Evolutionary conservation across 106 monocot species (phyloP), one percentile per base, ranked within the genome.

Genomic region (Vanilla planifolia): DNA sequence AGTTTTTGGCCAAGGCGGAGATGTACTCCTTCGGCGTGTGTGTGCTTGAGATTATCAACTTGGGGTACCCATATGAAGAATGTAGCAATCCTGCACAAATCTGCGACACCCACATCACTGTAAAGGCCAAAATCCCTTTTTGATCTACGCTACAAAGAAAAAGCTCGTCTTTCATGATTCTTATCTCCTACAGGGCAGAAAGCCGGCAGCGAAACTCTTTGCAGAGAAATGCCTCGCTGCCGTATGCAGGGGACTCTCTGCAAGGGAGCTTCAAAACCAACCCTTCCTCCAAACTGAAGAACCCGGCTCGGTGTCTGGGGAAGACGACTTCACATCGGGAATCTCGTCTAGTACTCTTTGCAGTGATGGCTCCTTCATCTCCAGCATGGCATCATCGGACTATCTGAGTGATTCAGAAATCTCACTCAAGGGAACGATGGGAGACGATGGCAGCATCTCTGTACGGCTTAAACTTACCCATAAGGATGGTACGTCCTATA

Each of bases 11-110:
- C 46, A 74, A 78, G 61, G 78, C 77, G 0, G 83, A 84, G 20
- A 84, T 84, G 29, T 84, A 84, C 35, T 75, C 83, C 25, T 84
- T 79, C 42, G 83, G 83, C 17, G 78, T 83, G 83, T 83, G 83
- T 47, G 62, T 83, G 13, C 47, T 83, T 33, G 83, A 83, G 66
- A 83, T 83, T 77, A 71, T 78, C 4, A 83, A 74, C 20, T 63
- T 74, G 4, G 74, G 78, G 58, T 77, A 77, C 47, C 83, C 83
- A 3, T 83, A 83, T 43, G 74, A 74, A 6, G 83, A 83, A 67
- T 83, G 83, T 57, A 67, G 62, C 15, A 68, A 78, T 55, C 67
- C 74, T 22, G 79, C 75, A 1, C 78, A 84, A 33, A 84, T 84
- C 62, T 79, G 79, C 70, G 75, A 75, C 64, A 84, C 78, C 57